Base-by-base conservation (phyloP, 1,284 basidiomycete genomes). In the Chondrostereum purpureum region DNA sequence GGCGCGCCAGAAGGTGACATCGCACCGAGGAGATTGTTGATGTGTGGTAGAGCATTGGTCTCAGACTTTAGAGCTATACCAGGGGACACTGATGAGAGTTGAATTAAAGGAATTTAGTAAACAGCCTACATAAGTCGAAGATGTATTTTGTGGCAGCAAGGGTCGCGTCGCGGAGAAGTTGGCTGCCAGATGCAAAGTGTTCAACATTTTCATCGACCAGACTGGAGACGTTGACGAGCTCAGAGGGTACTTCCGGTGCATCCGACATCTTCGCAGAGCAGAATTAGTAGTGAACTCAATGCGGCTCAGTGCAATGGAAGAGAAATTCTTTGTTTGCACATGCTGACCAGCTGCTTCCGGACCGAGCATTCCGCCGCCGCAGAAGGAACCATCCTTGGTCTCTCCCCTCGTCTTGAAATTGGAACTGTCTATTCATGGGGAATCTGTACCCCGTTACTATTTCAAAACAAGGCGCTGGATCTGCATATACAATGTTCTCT, bases 61-160 rank as follows among this genome's bases (percentile, higher is more conserved):
- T 96, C 93, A 11, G 85, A 72, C 54, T 68, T 61, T 24, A 88
- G 58, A 33, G 83, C 83, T 88, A 47, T 42, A 50, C 39, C 39
- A n/a, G 19, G 43, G 20, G 50, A 49, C 48, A 43, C 43, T 37
- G 20, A 12, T 14, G 27, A 33, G 10, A 10, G 11, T 46, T 39
- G 46, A 47, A 14, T 17, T 37, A 43, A 20, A 39, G 21, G 31
- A 20, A n/a, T 18, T 23, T 39, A 39, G 14, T 19, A 42, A 18
- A 42, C 24, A 22, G 51, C 84, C 53, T 59, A 92, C 91, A 85
- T 24, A 86, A 67, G 61, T 93, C 86, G 54, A 92, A 94, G 18
- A 91, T 66, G 57, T 77, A 80, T 68, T 91, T 89, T 22, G 83
- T 68, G 10, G 84, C 88, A 43, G 67, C 58, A 37, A 92, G 66